These are phyloP conservation scores for Neofusicoccum laricinum DNA, from an alignment of 2,329 filamentous ascomycete species.

Conservation along the genomic window DNA sequence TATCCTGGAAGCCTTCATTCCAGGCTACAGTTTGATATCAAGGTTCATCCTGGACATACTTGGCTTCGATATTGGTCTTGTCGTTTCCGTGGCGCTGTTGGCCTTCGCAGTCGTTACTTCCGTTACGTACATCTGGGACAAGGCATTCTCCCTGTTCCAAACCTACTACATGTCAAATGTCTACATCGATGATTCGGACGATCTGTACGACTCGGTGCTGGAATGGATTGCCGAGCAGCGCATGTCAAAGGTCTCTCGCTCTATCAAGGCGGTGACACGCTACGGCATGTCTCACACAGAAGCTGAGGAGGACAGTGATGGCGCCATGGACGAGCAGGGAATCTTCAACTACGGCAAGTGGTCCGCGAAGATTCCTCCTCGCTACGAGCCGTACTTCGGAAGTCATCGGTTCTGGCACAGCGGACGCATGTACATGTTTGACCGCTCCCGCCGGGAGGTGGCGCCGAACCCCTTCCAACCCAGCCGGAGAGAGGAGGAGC, in stretches of 20 bases:
- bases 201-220: constrained; percentile 43
- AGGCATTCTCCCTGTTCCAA: constrained; percentile 30
- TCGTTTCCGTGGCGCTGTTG: constrained; percentile 44
- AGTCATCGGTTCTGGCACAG: constrained; percentile 43
- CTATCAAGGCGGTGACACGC: constrained; percentile 41
- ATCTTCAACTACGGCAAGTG: constrained; percentile 52
- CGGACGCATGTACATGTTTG: constrained; percentile 41
- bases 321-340: constrained; percentile 38
- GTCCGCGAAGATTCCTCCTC: constrained; percentile 46
- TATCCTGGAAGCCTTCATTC: constrained; percentile 50
- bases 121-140: constrained; percentile 34
- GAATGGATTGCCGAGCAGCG: constrained; percentile 43
- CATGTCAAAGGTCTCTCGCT: constrained; percentile 35
- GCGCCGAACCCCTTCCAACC: constrained; percentile 22
- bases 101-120: constrained; percentile 41
- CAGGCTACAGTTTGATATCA: constrained; percentile 49
- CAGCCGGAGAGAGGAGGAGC: constrained; percentile 36
- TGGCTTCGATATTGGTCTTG: constrained; percentile 48
- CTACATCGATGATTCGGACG: constrained; percentile 45
- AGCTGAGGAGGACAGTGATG: constrained; percentile 31
- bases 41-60: constrained; percentile 40
- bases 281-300: constrained; percentile 32
- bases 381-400: constrained; percentile 50
- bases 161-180: constrained; percentile 41
- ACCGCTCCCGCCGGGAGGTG: constrained; percentile 34